phyloP scores from a whole-genome alignment of 148 eudicot genomes.

The Amaranthus cruentus region DNA sequence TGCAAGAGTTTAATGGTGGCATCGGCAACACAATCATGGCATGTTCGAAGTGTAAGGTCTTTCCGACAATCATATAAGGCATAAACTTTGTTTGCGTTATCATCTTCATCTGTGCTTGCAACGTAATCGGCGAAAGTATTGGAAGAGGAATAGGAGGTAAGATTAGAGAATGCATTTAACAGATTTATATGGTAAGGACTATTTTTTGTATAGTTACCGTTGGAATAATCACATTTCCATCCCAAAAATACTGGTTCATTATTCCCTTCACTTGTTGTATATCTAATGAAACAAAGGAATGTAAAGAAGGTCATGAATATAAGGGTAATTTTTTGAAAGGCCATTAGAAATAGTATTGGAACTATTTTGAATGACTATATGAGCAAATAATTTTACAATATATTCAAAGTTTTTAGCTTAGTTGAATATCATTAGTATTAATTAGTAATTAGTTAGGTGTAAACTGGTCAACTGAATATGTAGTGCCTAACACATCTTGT shows the following conservation, averaged over 20 bases:
- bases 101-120: background rate
- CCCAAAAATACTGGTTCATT: background rate
- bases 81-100: background rate
- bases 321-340: background rate
- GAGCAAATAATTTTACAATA: too few relatives aligned
- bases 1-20: background rate
- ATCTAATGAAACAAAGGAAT: background rate
- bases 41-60: background rate
- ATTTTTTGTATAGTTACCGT: background rate
- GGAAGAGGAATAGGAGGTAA: background rate
- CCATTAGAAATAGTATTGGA: background rate
- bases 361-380: too few relatives aligned
- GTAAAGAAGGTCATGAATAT: background rate
- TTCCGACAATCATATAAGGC: background rate
- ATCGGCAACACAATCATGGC: background rate
- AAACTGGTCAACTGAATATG: too few relatives aligned
- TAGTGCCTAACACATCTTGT: too few relatives aligned
- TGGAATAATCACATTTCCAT: background rate
- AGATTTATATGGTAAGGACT: background rate
- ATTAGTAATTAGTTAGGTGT: too few relatives aligned
- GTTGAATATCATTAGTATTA: too few relatives aligned
- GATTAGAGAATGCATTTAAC: background rate
- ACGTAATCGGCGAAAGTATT: background rate
- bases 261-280: background rate
- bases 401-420: too few relatives aligned